Evolutionary conservation across 768 basidiomycete genomes (phyloP).

Genomic region (Russula virescens): DNA sequence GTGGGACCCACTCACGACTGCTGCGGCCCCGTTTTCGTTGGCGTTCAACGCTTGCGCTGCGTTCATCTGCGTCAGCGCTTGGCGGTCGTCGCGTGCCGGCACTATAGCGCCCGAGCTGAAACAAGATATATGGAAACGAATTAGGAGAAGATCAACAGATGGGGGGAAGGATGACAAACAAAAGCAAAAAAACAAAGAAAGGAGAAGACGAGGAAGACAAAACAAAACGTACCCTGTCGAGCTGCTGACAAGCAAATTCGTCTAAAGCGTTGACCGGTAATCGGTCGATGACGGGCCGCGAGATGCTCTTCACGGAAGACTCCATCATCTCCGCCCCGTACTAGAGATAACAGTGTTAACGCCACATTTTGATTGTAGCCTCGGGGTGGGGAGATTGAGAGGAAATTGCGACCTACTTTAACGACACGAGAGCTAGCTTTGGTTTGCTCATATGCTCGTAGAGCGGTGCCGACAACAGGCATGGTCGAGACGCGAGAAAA

Average conservation of each 20-base stretch:
- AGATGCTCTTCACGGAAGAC: conserved; percentile 73
- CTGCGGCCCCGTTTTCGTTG: conserved; percentile 17
- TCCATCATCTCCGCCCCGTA: conserved; percentile 88
- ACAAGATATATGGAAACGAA: conserved; percentile 1
- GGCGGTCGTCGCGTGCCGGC: conserved; percentile 7
- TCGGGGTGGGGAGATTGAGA: neutral
- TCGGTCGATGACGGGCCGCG: conserved; percentile 73
- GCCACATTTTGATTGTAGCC: neutral
- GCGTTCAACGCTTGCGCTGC: conserved; percentile 10
- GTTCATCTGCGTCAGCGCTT: conserved; percentile 11
- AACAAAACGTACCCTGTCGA: conserved; percentile 61
- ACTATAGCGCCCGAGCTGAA: conserved; percentile 20
- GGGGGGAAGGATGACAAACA: neutral
- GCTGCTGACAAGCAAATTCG: conserved; percentile 83
- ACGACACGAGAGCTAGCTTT: conserved; percentile 82
- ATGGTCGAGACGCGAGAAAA: conserved; percentile 58
- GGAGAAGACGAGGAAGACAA: neutral
- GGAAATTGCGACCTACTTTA: conserved; percentile 46
- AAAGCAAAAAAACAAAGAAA: neutral
- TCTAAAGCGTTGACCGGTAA: conserved; percentile 74
- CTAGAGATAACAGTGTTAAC: conserved; percentile 35
- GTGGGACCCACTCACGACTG: conserved; percentile 10
- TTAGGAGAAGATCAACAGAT: neutral
- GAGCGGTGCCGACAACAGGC: conserved; percentile 66
- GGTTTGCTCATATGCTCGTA: conserved; percentile 73